These are phyloP conservation scores for Globisporangium iwayamae DNA, from an alignment of 352 stramenopile species.

Conservation along the genomic window DNA sequence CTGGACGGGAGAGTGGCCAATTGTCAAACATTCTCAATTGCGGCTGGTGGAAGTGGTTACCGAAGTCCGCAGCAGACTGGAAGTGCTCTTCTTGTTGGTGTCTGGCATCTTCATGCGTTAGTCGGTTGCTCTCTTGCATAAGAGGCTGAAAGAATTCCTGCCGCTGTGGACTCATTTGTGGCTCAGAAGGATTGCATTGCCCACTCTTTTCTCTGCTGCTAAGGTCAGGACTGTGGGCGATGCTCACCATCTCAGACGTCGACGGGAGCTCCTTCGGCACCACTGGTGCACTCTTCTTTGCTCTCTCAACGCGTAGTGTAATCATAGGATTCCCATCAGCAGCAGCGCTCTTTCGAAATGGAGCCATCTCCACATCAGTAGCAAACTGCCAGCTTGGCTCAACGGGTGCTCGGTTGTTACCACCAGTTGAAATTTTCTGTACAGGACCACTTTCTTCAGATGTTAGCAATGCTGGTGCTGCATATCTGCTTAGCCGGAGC, in stretches of 20 bases:
- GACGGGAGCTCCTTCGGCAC: conserved; percentile 27
- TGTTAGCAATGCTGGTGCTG: background rate
- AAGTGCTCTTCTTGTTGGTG: background rate
- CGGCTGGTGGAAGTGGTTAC: background rate
- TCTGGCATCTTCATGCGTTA: background rate
- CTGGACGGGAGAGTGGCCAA: background rate
- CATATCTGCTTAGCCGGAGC: background rate
- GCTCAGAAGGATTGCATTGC: background rate
- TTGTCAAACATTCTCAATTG: background rate
- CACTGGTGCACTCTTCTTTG: background rate
- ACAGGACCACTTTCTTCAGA: background rate
- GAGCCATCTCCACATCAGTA: background rate
- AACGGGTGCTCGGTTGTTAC: background rate
- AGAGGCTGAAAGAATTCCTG: background rate
- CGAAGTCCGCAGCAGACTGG: background rate
- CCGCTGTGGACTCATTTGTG: background rate
- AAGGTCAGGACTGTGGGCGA: conserved; percentile 6
- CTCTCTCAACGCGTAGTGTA: conserved; percentile 11
- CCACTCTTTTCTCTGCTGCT: background rate
- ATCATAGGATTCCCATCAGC: background rate
- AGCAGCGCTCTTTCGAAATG: background rate
- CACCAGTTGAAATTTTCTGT: background rate
- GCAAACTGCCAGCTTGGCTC: background rate
- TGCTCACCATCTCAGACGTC: conserved; percentile 42
- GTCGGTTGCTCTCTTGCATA: background rate